A percentile compares a stretch with the other conserved stretches of the same genome.
Conservation (phyloP, 805 yeast genomes). For the Wickerhamiella qilinensis region DNA sequence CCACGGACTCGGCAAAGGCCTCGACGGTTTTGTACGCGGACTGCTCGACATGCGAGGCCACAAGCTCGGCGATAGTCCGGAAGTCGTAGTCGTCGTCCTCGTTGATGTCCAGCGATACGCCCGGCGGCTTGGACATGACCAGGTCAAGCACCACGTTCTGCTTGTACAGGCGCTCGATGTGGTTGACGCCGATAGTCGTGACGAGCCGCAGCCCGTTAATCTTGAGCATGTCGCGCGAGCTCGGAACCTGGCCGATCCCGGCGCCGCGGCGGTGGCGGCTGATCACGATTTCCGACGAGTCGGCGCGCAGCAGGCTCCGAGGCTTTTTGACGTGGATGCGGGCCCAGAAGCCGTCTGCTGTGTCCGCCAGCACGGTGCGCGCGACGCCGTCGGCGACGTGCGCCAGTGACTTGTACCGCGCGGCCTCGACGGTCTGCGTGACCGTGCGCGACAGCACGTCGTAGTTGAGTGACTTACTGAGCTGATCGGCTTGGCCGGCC, state of each 20-base stretch:
- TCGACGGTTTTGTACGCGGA: constrained; percentile 85
- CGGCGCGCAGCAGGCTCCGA: constrained; percentile 45
- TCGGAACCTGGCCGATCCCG: constrained; percentile 11
- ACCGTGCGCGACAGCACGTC: constrained; percentile 65
- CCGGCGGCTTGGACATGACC: constrained; percentile 27
- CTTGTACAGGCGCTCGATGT: constrained; percentile 67
- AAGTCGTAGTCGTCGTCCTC: constrained; percentile 21
- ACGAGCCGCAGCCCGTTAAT: constrained; percentile 33
- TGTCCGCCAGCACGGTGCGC: constrained; percentile 26
- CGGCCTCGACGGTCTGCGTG: constrained; percentile 31
- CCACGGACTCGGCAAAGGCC: constrained; percentile 64
- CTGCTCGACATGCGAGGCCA: constrained; percentile 49
- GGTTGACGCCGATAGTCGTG: constrained; percentile 85
- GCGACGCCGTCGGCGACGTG: constrained; percentile 33
- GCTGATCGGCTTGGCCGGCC: constrained; percentile 71
- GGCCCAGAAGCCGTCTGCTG: constrained; percentile 33
- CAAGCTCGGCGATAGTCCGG: constrained; percentile 29
- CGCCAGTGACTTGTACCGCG: constrained; percentile 25
- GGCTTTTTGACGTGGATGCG: constrained; percentile 28
- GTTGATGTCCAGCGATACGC: constrained; percentile 9
- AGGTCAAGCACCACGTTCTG: constrained; percentile 58
- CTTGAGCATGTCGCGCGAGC: constrained; percentile 17
- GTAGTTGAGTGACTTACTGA: constrained; percentile 71
- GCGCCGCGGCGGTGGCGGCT: constrained; percentile 21
- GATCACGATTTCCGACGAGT: constrained; percentile 28